Conservation (phyloP, 2,329 filamentous ascomycete species). For the Diaporthe caulivora region DNA sequence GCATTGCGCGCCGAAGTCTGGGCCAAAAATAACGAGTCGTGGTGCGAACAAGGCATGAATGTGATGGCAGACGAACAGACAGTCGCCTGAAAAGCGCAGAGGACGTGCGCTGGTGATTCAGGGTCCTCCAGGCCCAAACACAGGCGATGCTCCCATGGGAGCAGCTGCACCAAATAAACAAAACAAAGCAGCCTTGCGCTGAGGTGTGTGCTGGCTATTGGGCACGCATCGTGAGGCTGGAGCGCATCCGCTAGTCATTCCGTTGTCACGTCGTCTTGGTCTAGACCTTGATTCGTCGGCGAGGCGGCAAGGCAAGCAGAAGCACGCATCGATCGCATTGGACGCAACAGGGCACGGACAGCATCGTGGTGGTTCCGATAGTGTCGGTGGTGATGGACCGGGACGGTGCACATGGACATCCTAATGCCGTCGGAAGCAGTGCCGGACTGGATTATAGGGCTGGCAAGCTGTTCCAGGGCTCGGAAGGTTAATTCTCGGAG, state of each 20-base stretch:
- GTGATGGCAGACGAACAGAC: slow-evolving; percentile 23
- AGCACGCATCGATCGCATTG: neutral
- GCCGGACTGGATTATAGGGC: slow-evolving; percentile 5
- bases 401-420: neutral
- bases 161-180: slow-evolving; percentile 5
- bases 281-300: neutral
- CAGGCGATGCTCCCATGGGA: neutral
- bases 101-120: slow-evolving; percentile 22
- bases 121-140: slow-evolving; percentile 11
- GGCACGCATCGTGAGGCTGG: slow-evolving; percentile 27
- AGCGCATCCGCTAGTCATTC: slow-evolving; percentile 20
- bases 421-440: slow-evolving; percentile 3
- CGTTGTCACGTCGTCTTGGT: slow-evolving; percentile 12
- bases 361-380: neutral
- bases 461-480: slow-evolving; percentile 13
- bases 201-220: neutral
- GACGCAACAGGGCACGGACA: slow-evolving; percentile 3
- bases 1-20: slow-evolving; percentile 20
- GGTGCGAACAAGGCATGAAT: slow-evolving; percentile 19
- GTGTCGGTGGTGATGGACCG: neutral
- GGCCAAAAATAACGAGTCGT: slow-evolving; percentile 30
- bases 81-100: slow-evolving; percentile 24
- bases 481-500: slow-evolving; percentile 22
- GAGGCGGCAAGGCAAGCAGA: slow-evolving; percentile 3
- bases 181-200: slow-evolving; percentile 19